Evolutionary conservation across 1,139 yeast species (phyloP).

Genomic region (Zygosaccharomyces pseudobailii): DNA sequence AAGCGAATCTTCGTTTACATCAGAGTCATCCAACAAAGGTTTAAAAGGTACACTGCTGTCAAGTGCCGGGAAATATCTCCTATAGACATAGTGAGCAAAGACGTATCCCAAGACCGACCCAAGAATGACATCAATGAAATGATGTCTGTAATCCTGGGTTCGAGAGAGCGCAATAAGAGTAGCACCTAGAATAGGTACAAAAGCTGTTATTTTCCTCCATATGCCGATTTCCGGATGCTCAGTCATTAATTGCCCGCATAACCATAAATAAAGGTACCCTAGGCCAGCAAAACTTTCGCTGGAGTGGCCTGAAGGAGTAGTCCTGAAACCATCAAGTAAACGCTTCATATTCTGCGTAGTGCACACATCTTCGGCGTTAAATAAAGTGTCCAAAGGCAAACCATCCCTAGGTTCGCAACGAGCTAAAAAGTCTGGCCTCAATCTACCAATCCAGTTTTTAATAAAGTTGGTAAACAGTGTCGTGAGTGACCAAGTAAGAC

Average conservation of each 20-base stretch:
- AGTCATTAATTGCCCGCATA: slow-evolving; percentile 54
- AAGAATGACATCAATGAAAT: slow-evolving; percentile 59
- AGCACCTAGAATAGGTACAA: slow-evolving; percentile 52
- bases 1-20: slow-evolving; percentile 23
- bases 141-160: slow-evolving; percentile 77
- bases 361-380: slow-evolving; percentile 57
- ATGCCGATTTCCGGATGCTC: slow-evolving; percentile 44
- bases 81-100: slow-evolving; percentile 43
- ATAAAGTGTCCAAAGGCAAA: slow-evolving; percentile 45
- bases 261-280: slow-evolving; percentile 58
- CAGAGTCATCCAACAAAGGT: slow-evolving; percentile 38
- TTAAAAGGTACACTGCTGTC: slow-evolving; percentile 34
- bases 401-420: slow-evolving; percentile 56
- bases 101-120: slow-evolving; percentile 54
- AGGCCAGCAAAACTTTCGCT: slow-evolving; percentile 63
- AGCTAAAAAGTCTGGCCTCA: slow-evolving; percentile 72
- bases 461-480: slow-evolving; percentile 58
- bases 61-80: slow-evolving; percentile 44
- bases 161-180: slow-evolving; percentile 61
- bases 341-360: slow-evolving; percentile 44
- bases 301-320: slow-evolving; percentile 78
- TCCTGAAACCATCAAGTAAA: slow-evolving; percentile 67
- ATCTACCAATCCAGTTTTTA: slow-evolving; percentile 70
- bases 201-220: slow-evolving; percentile 47
- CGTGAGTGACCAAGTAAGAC: slow-evolving; percentile 48